Percentiles rank a stretch among this genome's conserved stretches.
Conservation (phyloP, 225 moss, liverwort and hornwort genomes). For the Polytrichum commune region DNA sequence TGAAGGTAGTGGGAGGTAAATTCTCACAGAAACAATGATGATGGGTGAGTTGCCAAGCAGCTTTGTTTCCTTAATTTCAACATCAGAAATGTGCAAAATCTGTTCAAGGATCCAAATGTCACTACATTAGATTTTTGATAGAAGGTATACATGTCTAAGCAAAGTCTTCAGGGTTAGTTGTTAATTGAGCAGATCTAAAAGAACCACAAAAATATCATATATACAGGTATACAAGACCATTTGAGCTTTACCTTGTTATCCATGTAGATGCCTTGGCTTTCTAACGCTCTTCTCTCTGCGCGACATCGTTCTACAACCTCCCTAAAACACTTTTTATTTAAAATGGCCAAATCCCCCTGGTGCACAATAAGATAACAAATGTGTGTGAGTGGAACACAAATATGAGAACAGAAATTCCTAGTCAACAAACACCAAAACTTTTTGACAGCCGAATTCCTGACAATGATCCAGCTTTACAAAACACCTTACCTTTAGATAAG, state of each 20-base stretch:
- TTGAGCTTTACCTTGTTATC: conserved; percentile 74
- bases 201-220: neutral
- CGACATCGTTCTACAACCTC: conserved; percentile 91
- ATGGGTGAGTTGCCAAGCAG: conserved; percentile 91
- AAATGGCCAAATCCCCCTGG: conserved; percentile 75
- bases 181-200: neutral
- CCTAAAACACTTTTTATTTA: conserved; percentile 85
- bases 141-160: neutral
- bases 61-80: conserved; percentile 96
- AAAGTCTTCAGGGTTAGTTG: neutral
- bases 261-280: conserved; percentile 87
- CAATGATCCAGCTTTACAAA: neutral
- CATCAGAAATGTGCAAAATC: conserved; percentile 95
- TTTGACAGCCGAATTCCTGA: neutral
- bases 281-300: conserved; percentile 90
- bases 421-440: neutral
- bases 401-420: neutral
- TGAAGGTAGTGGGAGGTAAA: no score
- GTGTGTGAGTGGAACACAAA: neutral
- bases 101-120: conserved; percentile 20
- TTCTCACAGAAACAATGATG: conserved; percentile 84
- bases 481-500: conserved; percentile 77
- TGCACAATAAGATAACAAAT: neutral
- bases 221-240: neutral
- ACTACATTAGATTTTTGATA: neutral